phyloP scores from a whole-genome alignment of 2,329 filamentous ascomycete genomes.

The Dactylonectria estremocensis region DNA sequence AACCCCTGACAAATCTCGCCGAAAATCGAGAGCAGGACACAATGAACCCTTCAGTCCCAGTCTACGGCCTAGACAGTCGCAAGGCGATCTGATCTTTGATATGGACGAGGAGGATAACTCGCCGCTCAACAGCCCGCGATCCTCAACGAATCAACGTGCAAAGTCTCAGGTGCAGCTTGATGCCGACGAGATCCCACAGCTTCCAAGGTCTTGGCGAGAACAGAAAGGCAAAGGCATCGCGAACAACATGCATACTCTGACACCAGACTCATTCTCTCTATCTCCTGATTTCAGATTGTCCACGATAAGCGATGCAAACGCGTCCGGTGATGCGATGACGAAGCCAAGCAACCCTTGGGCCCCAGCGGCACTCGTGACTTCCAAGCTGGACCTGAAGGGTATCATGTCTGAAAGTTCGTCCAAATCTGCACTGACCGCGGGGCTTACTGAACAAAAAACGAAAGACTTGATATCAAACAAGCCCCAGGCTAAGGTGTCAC shows the following conservation, averaged over 20 bases:
- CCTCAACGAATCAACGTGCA: constrained; percentile 39
- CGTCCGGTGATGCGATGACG: constrained; percentile 23
- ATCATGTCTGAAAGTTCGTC: constrained; percentile 77
- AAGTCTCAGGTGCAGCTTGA: constrained; percentile 44
- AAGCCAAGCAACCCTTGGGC: constrained; percentile 64
- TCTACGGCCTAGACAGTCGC: constrained; percentile 78
- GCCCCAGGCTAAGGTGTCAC: constrained; percentile 78
- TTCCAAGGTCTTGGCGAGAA: constrained; percentile 52
- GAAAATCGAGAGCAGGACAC: constrained; percentile 61
- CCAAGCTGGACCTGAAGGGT: constrained; percentile 81
- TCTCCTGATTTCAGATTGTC: constrained; percentile 36
- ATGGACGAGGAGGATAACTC: constrained; percentile 85
- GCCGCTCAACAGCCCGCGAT: constrained; percentile 49
- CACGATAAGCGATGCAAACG: constrained; percentile 20
- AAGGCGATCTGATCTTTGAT: constrained; percentile 87
- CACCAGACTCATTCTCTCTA: constrained; percentile 37
- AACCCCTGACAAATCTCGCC: constrained; percentile 61
- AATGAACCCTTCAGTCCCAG: constrained; percentile 77
- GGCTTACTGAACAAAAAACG: constrained; percentile 65
- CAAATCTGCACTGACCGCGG: constrained; percentile 68
- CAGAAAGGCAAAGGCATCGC: constrained; percentile 46
- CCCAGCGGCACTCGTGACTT: constrained; percentile 65
- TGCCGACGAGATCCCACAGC: constrained; percentile 48
- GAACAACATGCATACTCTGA: constrained; percentile 31
- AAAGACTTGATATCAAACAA: constrained; percentile 57